Conservation (phyloP, 2,329 filamentous ascomycete species). For the Colletotrichum graminicola region DNA sequence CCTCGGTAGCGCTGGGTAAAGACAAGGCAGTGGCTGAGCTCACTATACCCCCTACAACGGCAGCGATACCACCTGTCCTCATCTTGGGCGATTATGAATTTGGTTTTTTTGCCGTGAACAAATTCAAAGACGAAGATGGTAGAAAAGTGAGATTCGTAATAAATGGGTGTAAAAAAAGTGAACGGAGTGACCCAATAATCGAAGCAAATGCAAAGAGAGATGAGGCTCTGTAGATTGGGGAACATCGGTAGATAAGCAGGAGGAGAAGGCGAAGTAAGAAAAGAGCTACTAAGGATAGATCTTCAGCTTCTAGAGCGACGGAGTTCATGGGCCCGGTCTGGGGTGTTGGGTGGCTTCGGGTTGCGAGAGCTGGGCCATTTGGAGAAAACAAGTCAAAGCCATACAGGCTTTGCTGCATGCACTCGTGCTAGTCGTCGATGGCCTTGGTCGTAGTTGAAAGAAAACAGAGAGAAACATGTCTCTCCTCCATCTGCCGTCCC, state of each 20-base stretch:
- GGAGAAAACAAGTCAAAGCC: conserved; percentile 21
- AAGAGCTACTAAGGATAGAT: conserved; percentile 20
- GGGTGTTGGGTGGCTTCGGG: conserved; percentile 24
- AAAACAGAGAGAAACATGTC: conserved; percentile 23
- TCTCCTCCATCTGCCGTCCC: conserved; percentile 23
- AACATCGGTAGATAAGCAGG: conserved; percentile 18
- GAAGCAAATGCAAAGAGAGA: conserved; percentile 20
- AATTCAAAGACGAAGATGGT: conserved; percentile 8
- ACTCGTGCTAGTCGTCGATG: conserved; percentile 20
- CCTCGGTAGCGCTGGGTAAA: conserved; percentile 49
- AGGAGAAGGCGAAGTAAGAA: conserved; percentile 5
- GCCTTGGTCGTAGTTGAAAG: conserved; percentile 34
- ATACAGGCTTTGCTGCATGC: conserved; percentile 19
- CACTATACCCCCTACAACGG: conserved; percentile 25
- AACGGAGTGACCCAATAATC: conserved; percentile 10
- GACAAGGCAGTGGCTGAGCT: conserved; percentile 31
- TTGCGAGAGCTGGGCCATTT: neutral
- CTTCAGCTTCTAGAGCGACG: conserved; percentile 29
- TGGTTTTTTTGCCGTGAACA: conserved; percentile 5
- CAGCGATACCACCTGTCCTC: conserved; percentile 20
- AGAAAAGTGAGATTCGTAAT: conserved; percentile 1
- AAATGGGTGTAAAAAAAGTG: conserved; percentile 8
- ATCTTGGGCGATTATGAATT: conserved; percentile 19
- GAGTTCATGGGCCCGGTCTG: conserved; percentile 11
- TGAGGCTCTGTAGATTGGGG: conserved; percentile 16